Evolutionary conservation across 2,329 filamentous ascomycete species (phyloP), one percentile per base, ranked within the genome.

Genomic region (Coniochaeta ligniaria): DNA sequence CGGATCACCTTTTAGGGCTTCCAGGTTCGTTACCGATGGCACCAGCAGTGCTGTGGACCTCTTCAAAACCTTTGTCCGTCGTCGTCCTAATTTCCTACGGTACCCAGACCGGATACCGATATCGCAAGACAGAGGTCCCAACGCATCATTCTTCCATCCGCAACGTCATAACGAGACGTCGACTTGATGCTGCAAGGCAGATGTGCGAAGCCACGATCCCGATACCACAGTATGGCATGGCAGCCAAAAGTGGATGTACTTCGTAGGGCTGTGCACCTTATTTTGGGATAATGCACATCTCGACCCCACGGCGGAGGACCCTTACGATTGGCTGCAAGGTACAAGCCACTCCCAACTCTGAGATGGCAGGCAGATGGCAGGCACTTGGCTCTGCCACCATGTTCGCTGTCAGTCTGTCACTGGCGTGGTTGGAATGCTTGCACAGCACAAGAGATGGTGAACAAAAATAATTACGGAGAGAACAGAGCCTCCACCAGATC

Each of bases 261-360:
- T 38, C 31, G 54, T 56, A 56, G 35, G 54, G 54, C 54, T 56
- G 54, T 56, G 54, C 54, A 56, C 54, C 54, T 56, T 56, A 35
- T 56, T 56, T 56, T 56, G 31, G 54, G 28, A 38, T 28, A 14
- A n/a, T 31, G 52, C 52, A 36, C 54, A 36, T 24, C 14, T 38
- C 54, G 31, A 56, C 54, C 33, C 54, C 54, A 56, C 54, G 54
- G 7, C n/a, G 17, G 17, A 26, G 12, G 28, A 56, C 31, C 31
- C 33, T 24, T 31, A 56, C 33, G 11, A 38, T 35, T 56, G 31
- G 54, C 11, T 22, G 54, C 54, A 36, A 11, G 43, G 14, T 1
- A 52, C 47, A 52, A 52, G 47, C 54, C 54, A 56, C 31, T 36
- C 5, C 9, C 20, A 22, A 56, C 9, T 24, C n/a, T 17, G 26